A percentile compares a stretch with the other conserved stretches of the same genome.
These are phyloP conservation scores for Pisolithus marmoratus DNA, from an alignment of 768 basidiomycete genomes.

Conservation along the genomic window DNA sequence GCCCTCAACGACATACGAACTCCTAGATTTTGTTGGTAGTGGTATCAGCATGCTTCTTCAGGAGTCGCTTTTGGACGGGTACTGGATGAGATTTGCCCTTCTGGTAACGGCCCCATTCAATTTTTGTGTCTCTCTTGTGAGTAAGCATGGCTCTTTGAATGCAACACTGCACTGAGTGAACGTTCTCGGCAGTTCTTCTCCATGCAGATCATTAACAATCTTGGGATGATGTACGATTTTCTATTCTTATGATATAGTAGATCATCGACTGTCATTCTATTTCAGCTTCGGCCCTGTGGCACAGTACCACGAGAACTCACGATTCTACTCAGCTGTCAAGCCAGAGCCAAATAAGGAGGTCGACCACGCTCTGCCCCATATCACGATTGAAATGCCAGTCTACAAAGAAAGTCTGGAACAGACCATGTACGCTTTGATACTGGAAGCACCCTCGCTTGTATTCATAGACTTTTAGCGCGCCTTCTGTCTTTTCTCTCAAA, in stretches of 20 bases:
- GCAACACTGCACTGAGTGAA: background rate
- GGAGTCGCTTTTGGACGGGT: slow-evolving; percentile 64
- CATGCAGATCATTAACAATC: slow-evolving; percentile 58
- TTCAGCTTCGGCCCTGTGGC: slow-evolving; percentile 73
- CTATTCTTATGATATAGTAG: background rate
- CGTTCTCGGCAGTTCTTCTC: slow-evolving; percentile 56
- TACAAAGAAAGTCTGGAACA: slow-evolving; percentile 83
- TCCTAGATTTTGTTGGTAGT: slow-evolving; percentile 60
- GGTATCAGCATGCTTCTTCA: slow-evolving; percentile 54
- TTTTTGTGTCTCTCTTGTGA: slow-evolving; percentile 69
- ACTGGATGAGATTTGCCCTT: slow-evolving; percentile 59
- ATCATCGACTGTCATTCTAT: slow-evolving; percentile 1
- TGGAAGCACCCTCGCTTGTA: background rate
- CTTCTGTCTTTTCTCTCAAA: slow-evolving; percentile 69
- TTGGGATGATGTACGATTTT: slow-evolving; percentile 55
- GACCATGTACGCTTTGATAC: slow-evolving; percentile 58
- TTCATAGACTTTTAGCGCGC: slow-evolving; percentile 37
- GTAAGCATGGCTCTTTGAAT: slow-evolving; percentile 16
- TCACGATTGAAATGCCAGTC: slow-evolving; percentile 80
- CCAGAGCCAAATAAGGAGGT: slow-evolving; percentile 59
- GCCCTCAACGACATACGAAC: slow-evolving; percentile 2
- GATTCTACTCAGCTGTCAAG: slow-evolving; percentile 69
- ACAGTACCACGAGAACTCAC: slow-evolving; percentile 80
- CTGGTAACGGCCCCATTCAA: slow-evolving; percentile 63
- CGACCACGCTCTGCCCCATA: slow-evolving; percentile 62